Base-by-base conservation (phyloP, 495 filamentous ascomycete species). In the Aspergillus olivimuriae region DNA sequence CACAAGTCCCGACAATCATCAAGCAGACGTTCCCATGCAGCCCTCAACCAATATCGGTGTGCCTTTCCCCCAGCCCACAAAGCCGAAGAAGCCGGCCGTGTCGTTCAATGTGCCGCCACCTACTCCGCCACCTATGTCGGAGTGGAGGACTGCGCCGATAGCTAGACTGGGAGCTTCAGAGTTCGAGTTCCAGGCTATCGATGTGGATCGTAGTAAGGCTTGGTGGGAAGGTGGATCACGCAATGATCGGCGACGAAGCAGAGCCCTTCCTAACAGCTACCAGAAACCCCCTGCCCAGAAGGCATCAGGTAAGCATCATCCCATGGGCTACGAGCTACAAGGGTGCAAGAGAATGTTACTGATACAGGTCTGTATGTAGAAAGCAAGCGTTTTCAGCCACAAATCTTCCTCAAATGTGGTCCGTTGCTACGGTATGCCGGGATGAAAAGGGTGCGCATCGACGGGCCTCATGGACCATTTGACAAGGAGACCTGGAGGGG, bases 361-460 rank as follows among this genome's bases (percentile, higher is more conserved):
- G n/a, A n/a, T n/a, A n/a, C n/a, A n/a, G n/a, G n/a, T n/a, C n/a
- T n/a, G n/a, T n/a, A n/a, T n/a, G n/a, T n/a, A 76, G 73, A 64
- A 35, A 73, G 74, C 30, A 86, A 87, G 20, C 73, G 70, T 44
- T 98, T 95, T 66, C 82, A 83, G 42, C 92, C 92, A 10, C 74
- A 77, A 10, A 66, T 98, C 4, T 89, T 87, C 59, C 72, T 98
- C 34, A 87, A 87, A 62, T 91, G 89, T 57, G 92, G 92, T 4
- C 92, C 92, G 12, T 69, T 97, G 33, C 68, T 98, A 41, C 77
- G 94, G 23, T 98, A 90, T 62, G 86, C 82, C 35, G 92, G 94
- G n/a, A 73, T 95, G 26, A 70, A 57, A 21, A 60, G 59, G 31
- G 56, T 63, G 14, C 61, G 48, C 2, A 57, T 65, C 22, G 60